Conservation (phyloP, 495 filamentous ascomycete genomes). For the Aspergillus kassunensis region DNA sequence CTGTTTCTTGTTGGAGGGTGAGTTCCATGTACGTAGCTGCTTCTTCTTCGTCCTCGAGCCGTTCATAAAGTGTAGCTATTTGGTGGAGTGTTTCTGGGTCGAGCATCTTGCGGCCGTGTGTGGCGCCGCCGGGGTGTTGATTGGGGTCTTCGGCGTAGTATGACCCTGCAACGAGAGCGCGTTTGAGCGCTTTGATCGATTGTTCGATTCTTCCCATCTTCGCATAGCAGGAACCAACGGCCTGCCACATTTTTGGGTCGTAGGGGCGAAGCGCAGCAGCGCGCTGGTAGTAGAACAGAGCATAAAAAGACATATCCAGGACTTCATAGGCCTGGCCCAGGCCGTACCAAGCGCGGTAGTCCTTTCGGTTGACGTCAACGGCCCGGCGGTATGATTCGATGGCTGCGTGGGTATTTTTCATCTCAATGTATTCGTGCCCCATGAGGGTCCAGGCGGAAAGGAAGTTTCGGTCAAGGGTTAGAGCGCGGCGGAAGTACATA, state of each 20-base stretch:
- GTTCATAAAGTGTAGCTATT: constrained; percentile 86
- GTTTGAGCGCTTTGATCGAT: constrained; percentile 90
- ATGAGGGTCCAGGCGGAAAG: constrained; percentile 97
- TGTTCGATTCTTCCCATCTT: constrained; percentile 79
- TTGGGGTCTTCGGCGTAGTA: constrained; percentile 63
- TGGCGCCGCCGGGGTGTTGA: constrained; percentile 13
- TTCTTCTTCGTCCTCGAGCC: constrained; percentile 67
- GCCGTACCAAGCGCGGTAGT: constrained; percentile 98
- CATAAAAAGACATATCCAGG: constrained; percentile 95
- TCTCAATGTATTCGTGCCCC: constrained; percentile 98
- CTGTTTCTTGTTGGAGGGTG: constrained; percentile 76
- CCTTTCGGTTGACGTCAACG: constrained; percentile 92
- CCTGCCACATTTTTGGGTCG: constrained; percentile 98
- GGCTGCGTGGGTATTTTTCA: constrained; percentile 98
- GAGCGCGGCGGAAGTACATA: constrained; percentile 91
- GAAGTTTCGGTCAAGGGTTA: constrained; percentile 91
- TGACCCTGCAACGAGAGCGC: constrained; percentile 77
- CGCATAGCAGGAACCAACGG: constrained; percentile 84
- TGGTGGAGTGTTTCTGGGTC: constrained; percentile 88
- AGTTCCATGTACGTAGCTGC: constrained; percentile 93
- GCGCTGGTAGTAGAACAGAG: constrained; percentile 95
- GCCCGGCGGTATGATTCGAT: constrained; percentile 96
- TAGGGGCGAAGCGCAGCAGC: constrained; percentile 85
- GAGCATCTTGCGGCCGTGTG: constrained; percentile 51
- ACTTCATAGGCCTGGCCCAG: constrained; percentile 97